phyloP scores from a whole-genome alignment of 2,329 filamentous ascomycete species.

The Ophiostoma ulmi region DNA sequence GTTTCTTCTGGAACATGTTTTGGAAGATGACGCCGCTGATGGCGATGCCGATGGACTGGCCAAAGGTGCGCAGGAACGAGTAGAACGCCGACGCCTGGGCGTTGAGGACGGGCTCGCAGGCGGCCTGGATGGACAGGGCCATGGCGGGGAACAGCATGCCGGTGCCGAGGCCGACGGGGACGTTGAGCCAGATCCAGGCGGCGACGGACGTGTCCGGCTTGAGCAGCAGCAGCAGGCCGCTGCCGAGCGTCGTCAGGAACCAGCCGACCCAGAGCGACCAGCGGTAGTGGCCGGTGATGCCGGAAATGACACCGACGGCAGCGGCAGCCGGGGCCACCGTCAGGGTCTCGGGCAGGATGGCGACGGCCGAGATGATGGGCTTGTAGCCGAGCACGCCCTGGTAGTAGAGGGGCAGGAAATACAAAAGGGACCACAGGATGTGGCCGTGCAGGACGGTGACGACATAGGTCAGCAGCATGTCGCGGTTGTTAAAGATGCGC shows the following conservation, averaged over 20 bases:
- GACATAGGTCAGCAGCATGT: constrained; percentile 33
- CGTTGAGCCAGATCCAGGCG: constrained; percentile 36
- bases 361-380: constrained; percentile 32
- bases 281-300: constrained; percentile 31
- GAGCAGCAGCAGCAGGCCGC: constrained; percentile 29
- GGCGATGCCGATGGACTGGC: constrained; percentile 41
- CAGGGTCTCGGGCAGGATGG: constrained; percentile 31
- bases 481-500: constrained; percentile 41
- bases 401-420: constrained; percentile 39
- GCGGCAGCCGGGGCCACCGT: constrained; percentile 29
- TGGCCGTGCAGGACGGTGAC: constrained; percentile 55
- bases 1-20: constrained; percentile 31
- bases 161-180: constrained; percentile 37
- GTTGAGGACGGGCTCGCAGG: constrained; percentile 36
- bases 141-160: constrained; percentile 39
- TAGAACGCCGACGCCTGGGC: constrained; percentile 40
- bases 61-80: constrained; percentile 39
- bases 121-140: constrained; percentile 39
- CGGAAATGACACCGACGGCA: constrained; percentile 26
- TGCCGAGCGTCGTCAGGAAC: constrained; percentile 30
- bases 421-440: constrained; percentile 50
- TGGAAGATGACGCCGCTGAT: constrained; percentile 41
- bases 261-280: constrained; percentile 33
- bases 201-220: constrained; percentile 28
- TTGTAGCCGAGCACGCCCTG: constrained; percentile 34